Percentiles rank a stretch among this genome's conserved stretches.
phyloP scores from a whole-genome alignment of 2,329 filamentous ascomycete genomes.

The Pseudocercospora ulei region DNA sequence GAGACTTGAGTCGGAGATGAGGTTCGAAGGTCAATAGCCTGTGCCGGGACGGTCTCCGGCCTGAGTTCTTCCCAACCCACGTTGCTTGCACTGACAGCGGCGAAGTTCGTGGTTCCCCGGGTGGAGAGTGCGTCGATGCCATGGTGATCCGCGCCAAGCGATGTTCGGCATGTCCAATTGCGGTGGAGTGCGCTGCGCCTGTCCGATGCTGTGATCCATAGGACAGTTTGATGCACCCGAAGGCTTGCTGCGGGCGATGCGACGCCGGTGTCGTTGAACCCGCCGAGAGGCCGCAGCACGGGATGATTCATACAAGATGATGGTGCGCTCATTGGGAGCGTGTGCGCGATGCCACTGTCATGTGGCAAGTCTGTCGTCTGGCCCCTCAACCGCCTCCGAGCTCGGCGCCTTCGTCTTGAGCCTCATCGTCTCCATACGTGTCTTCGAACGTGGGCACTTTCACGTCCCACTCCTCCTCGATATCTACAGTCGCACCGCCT shows the following conservation, averaged over 20 bases:
- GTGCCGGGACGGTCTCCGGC: neutral
- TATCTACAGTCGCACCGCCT: conserved; percentile 19
- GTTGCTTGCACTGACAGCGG: conserved; percentile 15
- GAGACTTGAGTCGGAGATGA: neutral
- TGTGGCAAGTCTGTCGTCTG: neutral
- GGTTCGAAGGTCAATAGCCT: neutral
- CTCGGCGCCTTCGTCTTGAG: conserved; percentile 22
- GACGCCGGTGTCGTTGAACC: too few relatives aligned
- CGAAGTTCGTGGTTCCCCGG: conserved; percentile 11
- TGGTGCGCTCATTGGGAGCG: too few relatives aligned
- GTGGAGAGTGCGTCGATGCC: conserved; percentile 6
- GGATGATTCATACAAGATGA: too few relatives aligned
- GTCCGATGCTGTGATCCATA: conserved; percentile 9
- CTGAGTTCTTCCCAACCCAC: conserved; percentile 10
- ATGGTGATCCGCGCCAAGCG: conserved; percentile 7
- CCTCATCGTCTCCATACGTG: conserved; percentile 26
- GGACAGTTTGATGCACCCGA: conserved; percentile 1
- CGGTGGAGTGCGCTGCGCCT: conserved; percentile 8
- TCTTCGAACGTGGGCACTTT: conserved; percentile 32
- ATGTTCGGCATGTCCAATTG: conserved; percentile 7
- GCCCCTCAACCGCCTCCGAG: conserved; percentile 22
- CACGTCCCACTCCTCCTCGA: conserved; percentile 32
- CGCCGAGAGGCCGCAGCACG: too few relatives aligned
- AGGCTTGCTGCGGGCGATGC: neutral
- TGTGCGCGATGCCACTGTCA: too few relatives aligned